Evolutionary conservation across 495 filamentous ascomycete genomes (phyloP).

Genomic region (Lophiostoma macrostomum): DNA sequence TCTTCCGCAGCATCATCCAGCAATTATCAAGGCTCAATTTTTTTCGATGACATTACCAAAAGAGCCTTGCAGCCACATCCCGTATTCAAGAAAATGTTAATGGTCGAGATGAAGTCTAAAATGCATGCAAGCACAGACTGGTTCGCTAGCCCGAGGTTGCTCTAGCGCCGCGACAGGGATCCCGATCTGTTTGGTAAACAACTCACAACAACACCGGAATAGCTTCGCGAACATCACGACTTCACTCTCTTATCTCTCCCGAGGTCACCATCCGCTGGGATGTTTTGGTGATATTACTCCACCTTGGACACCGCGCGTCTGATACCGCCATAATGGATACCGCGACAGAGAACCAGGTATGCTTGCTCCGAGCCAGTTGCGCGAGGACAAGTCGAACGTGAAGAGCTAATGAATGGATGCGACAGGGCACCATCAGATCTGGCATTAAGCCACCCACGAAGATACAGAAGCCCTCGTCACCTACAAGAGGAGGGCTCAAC

Average conservation of each 20-base stretch:
- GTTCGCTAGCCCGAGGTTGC: conserved; percentile 1
- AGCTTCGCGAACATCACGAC: neutral
- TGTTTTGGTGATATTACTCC: conserved; percentile 17
- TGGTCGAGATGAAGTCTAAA: too few relatives aligned
- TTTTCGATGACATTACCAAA: too few relatives aligned
- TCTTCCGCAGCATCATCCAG: too few relatives aligned
- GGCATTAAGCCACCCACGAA: conserved; percentile 21
- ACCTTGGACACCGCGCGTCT: neutral
- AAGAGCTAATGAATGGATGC: neutral
- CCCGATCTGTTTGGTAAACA: conserved; percentile 15
- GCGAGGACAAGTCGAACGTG: conserved; percentile 15
- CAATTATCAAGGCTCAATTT: too few relatives aligned
- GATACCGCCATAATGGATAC: conserved; percentile 18
- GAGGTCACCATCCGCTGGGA: neutral
- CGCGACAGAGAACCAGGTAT: conserved; percentile 31
- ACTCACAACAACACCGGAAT: neutral
- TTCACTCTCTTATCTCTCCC: conserved; percentile 1
- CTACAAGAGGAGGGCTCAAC: conserved; percentile 10
- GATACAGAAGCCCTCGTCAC: conserved; percentile 10
- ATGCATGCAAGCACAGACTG: too few relatives aligned
- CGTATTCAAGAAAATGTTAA: too few relatives aligned
- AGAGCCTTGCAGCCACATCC: too few relatives aligned
- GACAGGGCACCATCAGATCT: conserved; percentile 16
- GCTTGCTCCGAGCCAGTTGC: neutral
- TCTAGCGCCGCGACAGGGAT: conserved; percentile 13